Percentiles rank a stretch among this genome's conserved stretches.
Evolutionary conservation across 768 basidiomycete genomes (phyloP).

Genomic region (Rhodosporidiobolus odoratus): DNA sequence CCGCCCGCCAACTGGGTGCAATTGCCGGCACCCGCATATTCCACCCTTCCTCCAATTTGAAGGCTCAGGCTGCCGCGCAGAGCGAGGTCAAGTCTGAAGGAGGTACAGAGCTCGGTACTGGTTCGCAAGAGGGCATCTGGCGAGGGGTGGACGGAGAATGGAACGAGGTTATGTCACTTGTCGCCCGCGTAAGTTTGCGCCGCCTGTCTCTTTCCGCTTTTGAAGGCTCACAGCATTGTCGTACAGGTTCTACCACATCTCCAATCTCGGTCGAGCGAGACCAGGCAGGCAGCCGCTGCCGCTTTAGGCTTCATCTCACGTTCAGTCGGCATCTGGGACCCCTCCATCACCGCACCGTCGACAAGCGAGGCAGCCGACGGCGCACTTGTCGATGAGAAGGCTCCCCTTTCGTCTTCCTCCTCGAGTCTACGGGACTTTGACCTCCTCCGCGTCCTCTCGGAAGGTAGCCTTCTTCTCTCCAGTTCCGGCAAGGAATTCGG

Average conservation of each 20-base stretch:
- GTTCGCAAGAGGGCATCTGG: constrained; percentile 19
- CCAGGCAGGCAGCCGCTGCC: constrained; percentile 78
- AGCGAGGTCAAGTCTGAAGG: constrained; percentile 20
- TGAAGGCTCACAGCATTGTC: too few species aligned
- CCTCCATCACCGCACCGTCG: constrained; percentile 28
- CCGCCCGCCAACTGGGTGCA: constrained; percentile 90
- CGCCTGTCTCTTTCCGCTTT: background rate
- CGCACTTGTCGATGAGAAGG: constrained; percentile 8
- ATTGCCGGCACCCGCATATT: constrained; percentile 74
- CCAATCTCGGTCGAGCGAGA: constrained; percentile 86
- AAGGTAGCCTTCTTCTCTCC: constrained; percentile 71
- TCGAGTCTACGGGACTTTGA: constrained; percentile 79
- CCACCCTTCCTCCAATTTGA: constrained; percentile 46
- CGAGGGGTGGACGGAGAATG: constrained; percentile 56
- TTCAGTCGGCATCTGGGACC: constrained; percentile 71
- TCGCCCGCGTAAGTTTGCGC: constrained; percentile 78
- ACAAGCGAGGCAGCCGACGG: background rate
- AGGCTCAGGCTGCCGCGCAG: constrained; percentile 45
- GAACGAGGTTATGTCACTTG: constrained; percentile 83
- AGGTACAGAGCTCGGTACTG: background rate
- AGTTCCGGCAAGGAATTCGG: constrained; percentile 89
- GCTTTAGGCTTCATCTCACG: constrained; percentile 83
- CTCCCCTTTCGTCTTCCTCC: constrained; percentile 54
- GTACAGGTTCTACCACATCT: constrained; percentile 79
- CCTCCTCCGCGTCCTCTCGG: constrained; percentile 67